phyloP scores from a whole-genome alignment of 768 basidiomycete genomes.

The Calocybe indica region DNA sequence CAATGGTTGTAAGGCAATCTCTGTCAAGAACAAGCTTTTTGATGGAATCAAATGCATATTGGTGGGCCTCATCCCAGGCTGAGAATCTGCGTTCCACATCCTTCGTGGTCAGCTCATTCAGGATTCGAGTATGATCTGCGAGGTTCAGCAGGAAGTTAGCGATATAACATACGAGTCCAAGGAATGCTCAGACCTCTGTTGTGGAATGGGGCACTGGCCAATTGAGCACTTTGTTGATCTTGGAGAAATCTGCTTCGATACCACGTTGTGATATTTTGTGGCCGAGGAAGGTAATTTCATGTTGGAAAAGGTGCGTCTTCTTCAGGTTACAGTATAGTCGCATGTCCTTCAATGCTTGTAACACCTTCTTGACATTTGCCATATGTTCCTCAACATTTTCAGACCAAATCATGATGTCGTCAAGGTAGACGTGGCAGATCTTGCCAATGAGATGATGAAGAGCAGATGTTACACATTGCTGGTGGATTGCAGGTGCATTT shows the following conservation, averaged over 20 bases:
- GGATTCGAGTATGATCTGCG: conserved; percentile 11
- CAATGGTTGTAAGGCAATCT: conserved; percentile 12
- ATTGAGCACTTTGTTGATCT: conserved; percentile 15
- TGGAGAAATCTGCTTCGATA: background rate
- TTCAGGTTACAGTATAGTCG: too few relatives aligned
- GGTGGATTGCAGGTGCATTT: too few relatives aligned
- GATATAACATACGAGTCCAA: conserved; percentile 14
- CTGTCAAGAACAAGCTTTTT: conserved; percentile 14
- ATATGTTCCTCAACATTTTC: too few relatives aligned
- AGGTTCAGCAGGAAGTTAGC: conserved; percentile 12
- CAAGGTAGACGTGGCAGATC: too few relatives aligned
- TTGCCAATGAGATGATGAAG: too few relatives aligned
- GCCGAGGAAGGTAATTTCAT: conserved; percentile 7
- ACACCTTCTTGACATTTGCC: too few relatives aligned
- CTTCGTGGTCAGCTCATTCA: conserved; percentile 7
- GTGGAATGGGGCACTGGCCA: conserved; percentile 12
- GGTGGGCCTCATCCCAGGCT: conserved; percentile 6
- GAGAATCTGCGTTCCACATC: conserved; percentile 6
- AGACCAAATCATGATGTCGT: too few relatives aligned
- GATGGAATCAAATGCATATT: conserved; percentile 12
- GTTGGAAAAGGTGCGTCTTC: too few relatives aligned
- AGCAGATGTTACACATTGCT: too few relatives aligned
- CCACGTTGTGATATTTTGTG: background rate
- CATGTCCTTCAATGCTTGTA: too few relatives aligned
- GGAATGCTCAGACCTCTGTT: conserved; percentile 8